phyloP scores from a whole-genome alignment of 2,329 filamentous ascomycete genomes.

The Xylaria sp. region DNA sequence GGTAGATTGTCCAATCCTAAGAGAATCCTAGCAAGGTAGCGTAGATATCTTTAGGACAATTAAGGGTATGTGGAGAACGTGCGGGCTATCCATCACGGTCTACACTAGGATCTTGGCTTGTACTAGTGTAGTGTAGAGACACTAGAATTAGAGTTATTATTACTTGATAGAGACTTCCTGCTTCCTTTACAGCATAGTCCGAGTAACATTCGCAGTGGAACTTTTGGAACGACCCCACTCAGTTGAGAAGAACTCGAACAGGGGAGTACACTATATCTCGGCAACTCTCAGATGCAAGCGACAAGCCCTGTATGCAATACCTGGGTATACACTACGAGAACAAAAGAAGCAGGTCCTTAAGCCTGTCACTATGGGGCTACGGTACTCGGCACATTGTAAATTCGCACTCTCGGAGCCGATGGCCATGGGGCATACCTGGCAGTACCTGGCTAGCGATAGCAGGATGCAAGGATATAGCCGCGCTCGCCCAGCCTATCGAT shows the following conservation, averaged over 20 bases:
- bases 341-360: constrained; percentile 37
- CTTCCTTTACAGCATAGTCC: not conserved
- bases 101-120: constrained; percentile 17
- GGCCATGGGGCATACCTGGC: not conserved
- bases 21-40: not conserved
- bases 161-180: constrained; percentile 14
- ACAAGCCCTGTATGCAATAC: not conserved
- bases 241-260: constrained; percentile 2
- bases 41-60: constrained; percentile 26
- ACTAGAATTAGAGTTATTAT: constrained; percentile 32
- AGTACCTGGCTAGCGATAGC: constrained; percentile 5
- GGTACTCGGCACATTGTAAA: constrained; percentile 29
- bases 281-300: constrained; percentile 12
- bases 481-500: constrained; percentile 11
- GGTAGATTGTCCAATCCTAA: constrained; percentile 18
- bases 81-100: constrained; percentile 20
- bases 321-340: constrained; percentile 12
- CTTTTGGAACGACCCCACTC: constrained; percentile 11
- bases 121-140: constrained; percentile 11
- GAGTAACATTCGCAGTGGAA: constrained; percentile 7
- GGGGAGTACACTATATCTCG: not conserved
- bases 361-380: constrained; percentile 21
- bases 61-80: constrained; percentile 31
- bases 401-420: constrained; percentile 18
- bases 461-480: constrained; percentile 20